Conservation (phyloP, 768 basidiomycete genomes). For the Agaricus blazei region DNA sequence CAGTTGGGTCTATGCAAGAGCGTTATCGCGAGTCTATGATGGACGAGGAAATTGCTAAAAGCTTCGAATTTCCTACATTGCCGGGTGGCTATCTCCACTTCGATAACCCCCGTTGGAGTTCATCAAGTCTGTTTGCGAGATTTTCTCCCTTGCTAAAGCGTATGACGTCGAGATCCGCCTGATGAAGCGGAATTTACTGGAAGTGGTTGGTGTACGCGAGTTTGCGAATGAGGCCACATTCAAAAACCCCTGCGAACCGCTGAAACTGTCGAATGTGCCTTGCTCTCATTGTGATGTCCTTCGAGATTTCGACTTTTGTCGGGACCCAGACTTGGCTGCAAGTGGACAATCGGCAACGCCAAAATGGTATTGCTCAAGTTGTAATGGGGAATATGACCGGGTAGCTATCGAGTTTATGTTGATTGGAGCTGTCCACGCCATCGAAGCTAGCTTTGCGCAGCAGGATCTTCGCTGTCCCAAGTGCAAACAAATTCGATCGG, state of each 20-base stretch:
- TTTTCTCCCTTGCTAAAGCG: slow-evolving; percentile 76
- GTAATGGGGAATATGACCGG: slow-evolving; percentile 87
- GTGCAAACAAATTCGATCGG: slow-evolving; percentile 87
- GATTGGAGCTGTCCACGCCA: slow-evolving; percentile 64
- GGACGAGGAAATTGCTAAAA: slow-evolving; percentile 45
- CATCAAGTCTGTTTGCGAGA: slow-evolving; percentile 80
- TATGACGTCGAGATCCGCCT: slow-evolving; percentile 83
- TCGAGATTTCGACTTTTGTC: slow-evolving; percentile 92
- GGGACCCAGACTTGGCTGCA: slow-evolving; percentile 81
- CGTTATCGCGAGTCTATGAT: slow-evolving; percentile 55
- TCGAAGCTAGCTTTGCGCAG: slow-evolving; percentile 75
- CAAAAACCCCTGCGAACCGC: slow-evolving; percentile 87
- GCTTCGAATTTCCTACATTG: slow-evolving; percentile 78
- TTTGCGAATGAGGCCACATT: slow-evolving; percentile 84
- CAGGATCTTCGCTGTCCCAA: slow-evolving; percentile 88
- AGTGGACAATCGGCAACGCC: slow-evolving; percentile 41
- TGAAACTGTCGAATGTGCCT: slow-evolving; percentile 81
- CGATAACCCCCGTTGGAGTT: slow-evolving; percentile 85
- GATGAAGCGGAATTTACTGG: slow-evolving; percentile 83
- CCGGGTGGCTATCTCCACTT: slow-evolving; percentile 83
- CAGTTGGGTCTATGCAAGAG: slow-evolving; percentile 58
- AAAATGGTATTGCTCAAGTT: slow-evolving; percentile 68
- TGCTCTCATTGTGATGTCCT: slow-evolving; percentile 83
- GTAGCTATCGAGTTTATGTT: slow-evolving; percentile 80
- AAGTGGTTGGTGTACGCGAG: slow-evolving; percentile 81